A percentile compares a stretch with the other conserved stretches of the same genome.
Evolutionary conservation across 2,329 filamentous ascomycete genomes (phyloP).

Genomic region (Epichloe gansuensis): DNA sequence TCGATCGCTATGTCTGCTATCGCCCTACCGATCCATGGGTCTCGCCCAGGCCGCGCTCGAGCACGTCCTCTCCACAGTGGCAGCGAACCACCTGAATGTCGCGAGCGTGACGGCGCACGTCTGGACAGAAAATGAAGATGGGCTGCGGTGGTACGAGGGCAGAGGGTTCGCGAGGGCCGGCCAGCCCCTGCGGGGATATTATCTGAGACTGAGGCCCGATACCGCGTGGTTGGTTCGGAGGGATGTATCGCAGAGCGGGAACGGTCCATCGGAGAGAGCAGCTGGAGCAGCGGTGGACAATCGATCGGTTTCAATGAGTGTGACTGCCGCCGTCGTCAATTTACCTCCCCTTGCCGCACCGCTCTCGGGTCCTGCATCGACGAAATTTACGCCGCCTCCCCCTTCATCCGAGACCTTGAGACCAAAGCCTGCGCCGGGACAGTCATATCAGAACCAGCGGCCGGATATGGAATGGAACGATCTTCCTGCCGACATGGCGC

Average conservation of each 20-base stretch:
- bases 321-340: conserved; percentile 20
- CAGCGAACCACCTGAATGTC: conserved; percentile 24
- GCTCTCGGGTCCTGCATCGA: conserved; percentile 9
- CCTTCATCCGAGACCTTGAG: background rate
- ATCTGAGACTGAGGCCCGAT: conserved; percentile 46
- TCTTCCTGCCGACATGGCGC: conserved; percentile 45
- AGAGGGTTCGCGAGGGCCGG: conserved; percentile 41
- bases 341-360: conserved; percentile 10
- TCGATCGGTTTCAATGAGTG: conserved; percentile 11
- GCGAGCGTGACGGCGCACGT: conserved; percentile 48
- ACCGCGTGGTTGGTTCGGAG: conserved; percentile 48
- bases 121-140: conserved; percentile 54
- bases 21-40: conserved; percentile 48
- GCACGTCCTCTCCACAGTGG: conserved; percentile 31
- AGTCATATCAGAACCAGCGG: conserved; percentile 46
- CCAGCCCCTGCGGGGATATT: conserved; percentile 42
- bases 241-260: conserved; percentile 9
- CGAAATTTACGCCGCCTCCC: conserved; percentile 14
- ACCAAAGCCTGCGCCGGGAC: conserved; percentile 16
- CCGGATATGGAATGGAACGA: conserved; percentile 55
- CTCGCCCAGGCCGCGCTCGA: conserved; percentile 45
- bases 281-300: background rate
- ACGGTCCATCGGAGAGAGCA: background rate
- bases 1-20: conserved; percentile 49
- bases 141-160: conserved; percentile 46